These are phyloP conservation scores for Phytophthora rubi DNA, from an alignment of 352 stramenopile genomes.

Conservation along the genomic window DNA sequence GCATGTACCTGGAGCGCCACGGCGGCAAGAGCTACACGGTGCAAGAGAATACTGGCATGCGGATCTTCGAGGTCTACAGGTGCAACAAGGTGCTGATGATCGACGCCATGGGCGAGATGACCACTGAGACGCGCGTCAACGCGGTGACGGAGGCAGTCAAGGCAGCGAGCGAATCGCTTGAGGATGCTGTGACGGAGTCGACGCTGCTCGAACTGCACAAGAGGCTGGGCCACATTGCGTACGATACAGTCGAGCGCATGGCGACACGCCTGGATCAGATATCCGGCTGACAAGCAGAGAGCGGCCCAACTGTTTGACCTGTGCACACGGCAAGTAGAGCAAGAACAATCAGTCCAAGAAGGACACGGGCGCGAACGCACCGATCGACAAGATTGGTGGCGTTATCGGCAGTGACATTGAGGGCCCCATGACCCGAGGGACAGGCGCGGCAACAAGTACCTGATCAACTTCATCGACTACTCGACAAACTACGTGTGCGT, in stretches of 20 bases:
- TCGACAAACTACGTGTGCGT: not conserved
- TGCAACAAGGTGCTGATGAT: slow-evolving; percentile 1
- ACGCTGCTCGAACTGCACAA: not conserved
- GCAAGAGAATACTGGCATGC: no score
- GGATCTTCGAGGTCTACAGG: not conserved
- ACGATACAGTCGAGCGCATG: slow-evolving; percentile 1
- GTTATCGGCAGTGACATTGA: slow-evolving; percentile 20
- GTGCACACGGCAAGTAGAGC: not conserved
- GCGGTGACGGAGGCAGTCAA: not conserved
- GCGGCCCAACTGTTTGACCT: not conserved
- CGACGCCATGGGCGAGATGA: not conserved
- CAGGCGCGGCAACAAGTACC: slow-evolving; percentile 9
- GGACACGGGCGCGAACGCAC: not conserved
- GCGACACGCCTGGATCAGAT: not conserved
- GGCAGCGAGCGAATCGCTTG: not conserved
- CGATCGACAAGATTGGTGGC: slow-evolving; percentile 15
- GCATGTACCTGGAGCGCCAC: no score
- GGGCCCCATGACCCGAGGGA: slow-evolving; percentile 12
- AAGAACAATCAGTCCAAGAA: not conserved
- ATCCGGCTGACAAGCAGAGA: not conserved
- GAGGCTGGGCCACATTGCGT: not conserved
- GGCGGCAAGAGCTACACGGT: no score
- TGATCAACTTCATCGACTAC: slow-evolving; percentile 16
- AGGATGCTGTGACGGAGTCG: not conserved
- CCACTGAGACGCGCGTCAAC: not conserved